Evolutionary conservation across 768 basidiomycete species (phyloP), one percentile per base, ranked within the genome.

Genomic region (Neoboletus brunneissimus): DNA sequence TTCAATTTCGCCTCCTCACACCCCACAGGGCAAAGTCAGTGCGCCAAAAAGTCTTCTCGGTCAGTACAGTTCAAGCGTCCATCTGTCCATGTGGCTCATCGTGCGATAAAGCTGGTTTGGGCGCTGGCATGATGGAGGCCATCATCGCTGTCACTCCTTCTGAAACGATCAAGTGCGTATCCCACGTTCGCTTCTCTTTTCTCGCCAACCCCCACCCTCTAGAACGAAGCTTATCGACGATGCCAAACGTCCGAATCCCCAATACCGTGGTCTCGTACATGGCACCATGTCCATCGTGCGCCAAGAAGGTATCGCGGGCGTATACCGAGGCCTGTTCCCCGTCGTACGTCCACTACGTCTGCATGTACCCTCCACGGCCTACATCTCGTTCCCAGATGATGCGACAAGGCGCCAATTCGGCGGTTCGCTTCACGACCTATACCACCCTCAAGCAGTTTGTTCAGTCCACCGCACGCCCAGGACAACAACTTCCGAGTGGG

Each of bases 201-300:
- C 42, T 3, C 40, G 10, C 52, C 31, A 27, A 56, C 31, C 23
- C 11, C n/a, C 18, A 11, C 32, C 20, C n/a, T 43, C 38, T 60
- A 98, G 96, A 70, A 99, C 97, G 23, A 99, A 99, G 69, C 82
- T 98, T 54, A 95, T 99, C 55, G 94, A 94, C 66, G 97, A 98
- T 63, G 85, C 92, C 2, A 92, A 94, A 69, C 84, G 86, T 20
- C 82, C 91, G 0, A 79, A 82, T 56, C 96, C 97, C 0, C 85
- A 87, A 64, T 98, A 90, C 70, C 87, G 84, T 40, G 95, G 95
- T 11, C 78, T 98, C 22, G 66, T 92, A 4, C 94, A 98, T 60
- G 97, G 94, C 16, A 91, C 94, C 1, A 64, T 73, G 10, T 76
- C 80, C 10, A 99, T 99, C 54, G 79, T 98, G 20, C 76, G 81